These are phyloP conservation scores for Coniochaeta sp. DNA, from an alignment of 2,329 filamentous ascomycete genomes.

Conservation along the genomic window DNA sequence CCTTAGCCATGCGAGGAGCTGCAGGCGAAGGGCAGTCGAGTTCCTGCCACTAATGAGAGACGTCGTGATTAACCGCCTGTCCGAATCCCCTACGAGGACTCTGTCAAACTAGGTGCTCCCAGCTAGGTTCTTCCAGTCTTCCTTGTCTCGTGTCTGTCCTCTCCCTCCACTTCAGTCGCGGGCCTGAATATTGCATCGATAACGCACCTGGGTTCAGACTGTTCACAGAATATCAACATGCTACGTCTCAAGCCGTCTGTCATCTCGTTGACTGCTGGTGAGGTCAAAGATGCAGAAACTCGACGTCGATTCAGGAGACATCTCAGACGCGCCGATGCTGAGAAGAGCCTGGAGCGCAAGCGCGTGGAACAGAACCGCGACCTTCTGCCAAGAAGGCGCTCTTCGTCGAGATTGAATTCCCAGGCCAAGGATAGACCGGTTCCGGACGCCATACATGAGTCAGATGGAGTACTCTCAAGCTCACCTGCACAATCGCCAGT, in stretches of 20 bases:
- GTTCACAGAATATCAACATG: slow-evolving; percentile 19
- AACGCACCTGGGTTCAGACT: background rate
- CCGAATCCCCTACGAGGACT: background rate
- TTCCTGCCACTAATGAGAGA: background rate
- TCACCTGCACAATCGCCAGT: background rate
- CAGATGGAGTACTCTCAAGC: background rate
- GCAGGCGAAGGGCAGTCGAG: background rate
- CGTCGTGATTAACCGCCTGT: background rate
- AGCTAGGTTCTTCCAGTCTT: too few species aligned
- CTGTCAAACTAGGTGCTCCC: too few species aligned
- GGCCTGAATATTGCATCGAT: background rate
- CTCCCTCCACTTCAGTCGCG: background rate
- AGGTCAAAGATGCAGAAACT: slow-evolving; percentile 30
- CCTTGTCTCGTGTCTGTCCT: background rate
- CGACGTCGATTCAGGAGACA: slow-evolving; percentile 24
- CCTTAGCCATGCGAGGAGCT: background rate
- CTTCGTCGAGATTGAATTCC: background rate
- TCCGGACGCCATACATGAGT: background rate
- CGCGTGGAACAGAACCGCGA: background rate
- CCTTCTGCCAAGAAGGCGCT: background rate
- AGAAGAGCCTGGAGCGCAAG: background rate
- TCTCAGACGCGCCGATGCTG: slow-evolving; percentile 13
- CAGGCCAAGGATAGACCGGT: background rate
- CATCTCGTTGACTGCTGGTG: slow-evolving; percentile 29
- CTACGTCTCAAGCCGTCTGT: slow-evolving; percentile 30